Evolutionary conservation across 805 yeast species (phyloP).

Genomic region (Metschnikowia kofuensis): DNA sequence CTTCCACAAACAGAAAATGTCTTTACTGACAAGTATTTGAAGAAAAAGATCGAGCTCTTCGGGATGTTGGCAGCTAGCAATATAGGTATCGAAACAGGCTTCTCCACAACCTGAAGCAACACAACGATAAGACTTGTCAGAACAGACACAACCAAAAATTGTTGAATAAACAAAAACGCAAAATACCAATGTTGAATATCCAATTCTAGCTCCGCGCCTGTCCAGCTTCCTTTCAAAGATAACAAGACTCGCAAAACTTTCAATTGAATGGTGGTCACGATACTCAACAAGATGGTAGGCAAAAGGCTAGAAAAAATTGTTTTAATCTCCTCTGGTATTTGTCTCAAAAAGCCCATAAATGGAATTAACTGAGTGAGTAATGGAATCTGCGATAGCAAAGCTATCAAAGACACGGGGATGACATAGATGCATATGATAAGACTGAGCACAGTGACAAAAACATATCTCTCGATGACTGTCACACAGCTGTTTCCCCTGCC

Average conservation of each 20-base stretch:
- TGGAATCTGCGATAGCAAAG: slow-evolving; percentile 72
- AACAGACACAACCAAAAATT: slow-evolving; percentile 79
- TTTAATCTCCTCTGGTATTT: slow-evolving; percentile 51
- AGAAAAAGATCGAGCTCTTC: slow-evolving; percentile 81
- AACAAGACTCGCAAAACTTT: slow-evolving; percentile 53
- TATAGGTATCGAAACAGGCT: slow-evolving; percentile 70
- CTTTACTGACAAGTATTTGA: slow-evolving; percentile 69
- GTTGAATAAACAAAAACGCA: slow-evolving; percentile 73
- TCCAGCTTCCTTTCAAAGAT: slow-evolving; percentile 52
- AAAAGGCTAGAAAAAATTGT: slow-evolving; percentile 58
- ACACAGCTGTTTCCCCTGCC: slow-evolving; percentile 34
- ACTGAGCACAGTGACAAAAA: slow-evolving; percentile 42
- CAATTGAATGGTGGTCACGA: slow-evolving; percentile 63
- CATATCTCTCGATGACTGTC: slow-evolving; percentile 34
- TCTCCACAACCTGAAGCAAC: slow-evolving; percentile 56
- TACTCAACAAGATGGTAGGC: slow-evolving; percentile 64
- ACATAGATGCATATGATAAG: slow-evolving; percentile 62
- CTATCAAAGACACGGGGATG: slow-evolving; percentile 78
- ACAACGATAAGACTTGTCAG: slow-evolving; percentile 74
- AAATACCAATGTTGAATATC: slow-evolving; percentile 78
- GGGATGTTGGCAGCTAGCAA: slow-evolving; percentile 78
- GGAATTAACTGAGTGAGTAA: slow-evolving; percentile 62
- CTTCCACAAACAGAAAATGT: slow-evolving; percentile 77
- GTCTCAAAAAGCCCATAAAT: slow-evolving; percentile 51
- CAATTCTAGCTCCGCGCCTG: slow-evolving; percentile 62